Evolutionary conservation across 2,329 filamentous ascomycete genomes (phyloP).

Genomic region (Colletotrichum gigasporum): DNA sequence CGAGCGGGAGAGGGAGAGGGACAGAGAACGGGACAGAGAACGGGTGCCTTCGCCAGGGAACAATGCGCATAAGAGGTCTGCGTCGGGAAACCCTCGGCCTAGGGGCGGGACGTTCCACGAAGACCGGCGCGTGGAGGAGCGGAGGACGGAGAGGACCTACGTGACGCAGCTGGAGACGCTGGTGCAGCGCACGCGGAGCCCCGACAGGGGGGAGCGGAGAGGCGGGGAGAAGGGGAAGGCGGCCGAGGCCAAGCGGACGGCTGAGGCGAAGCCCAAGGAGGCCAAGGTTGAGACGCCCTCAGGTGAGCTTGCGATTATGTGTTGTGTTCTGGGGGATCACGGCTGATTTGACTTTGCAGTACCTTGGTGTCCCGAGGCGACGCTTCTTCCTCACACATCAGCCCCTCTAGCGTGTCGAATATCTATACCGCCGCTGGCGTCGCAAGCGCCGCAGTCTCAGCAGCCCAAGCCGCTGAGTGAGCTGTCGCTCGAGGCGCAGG

Average conservation of each 20-base stretch:
- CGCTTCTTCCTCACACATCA: constrained; percentile 72
- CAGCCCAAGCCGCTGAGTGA: constrained; percentile 75
- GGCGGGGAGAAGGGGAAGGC: constrained; percentile 45
- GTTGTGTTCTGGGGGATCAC: background rate
- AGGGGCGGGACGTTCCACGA: constrained; percentile 55
- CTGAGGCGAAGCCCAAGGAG: constrained; percentile 56
- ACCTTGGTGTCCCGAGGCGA: constrained; percentile 83
- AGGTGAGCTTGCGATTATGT: constrained; percentile 46
- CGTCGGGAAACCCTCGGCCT: constrained; percentile 66
- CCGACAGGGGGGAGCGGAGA: constrained; percentile 61
- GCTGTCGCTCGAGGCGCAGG: constrained; percentile 82
- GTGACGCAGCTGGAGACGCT: constrained; percentile 72
- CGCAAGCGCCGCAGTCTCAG: constrained; percentile 72
- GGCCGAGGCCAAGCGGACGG: constrained; percentile 50
- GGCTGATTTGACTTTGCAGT: constrained; percentile 40
- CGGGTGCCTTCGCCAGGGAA: constrained; percentile 45
- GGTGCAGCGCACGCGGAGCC: constrained; percentile 67
- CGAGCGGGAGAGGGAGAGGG: constrained; percentile 12
- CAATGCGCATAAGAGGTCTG: constrained; percentile 63
- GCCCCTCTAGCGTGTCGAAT: constrained; percentile 77
- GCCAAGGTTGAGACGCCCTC: constrained; percentile 57
- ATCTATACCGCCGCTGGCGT: constrained; percentile 77
- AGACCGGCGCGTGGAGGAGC: constrained; percentile 57
- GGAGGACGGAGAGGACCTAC: constrained; percentile 64
- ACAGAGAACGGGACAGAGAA: constrained; percentile 43